A percentile compares a stretch with the other conserved stretches of the same genome.
Conservation (phyloP, 179 eudicot genomes). For the Actinidia arguta region DNA sequence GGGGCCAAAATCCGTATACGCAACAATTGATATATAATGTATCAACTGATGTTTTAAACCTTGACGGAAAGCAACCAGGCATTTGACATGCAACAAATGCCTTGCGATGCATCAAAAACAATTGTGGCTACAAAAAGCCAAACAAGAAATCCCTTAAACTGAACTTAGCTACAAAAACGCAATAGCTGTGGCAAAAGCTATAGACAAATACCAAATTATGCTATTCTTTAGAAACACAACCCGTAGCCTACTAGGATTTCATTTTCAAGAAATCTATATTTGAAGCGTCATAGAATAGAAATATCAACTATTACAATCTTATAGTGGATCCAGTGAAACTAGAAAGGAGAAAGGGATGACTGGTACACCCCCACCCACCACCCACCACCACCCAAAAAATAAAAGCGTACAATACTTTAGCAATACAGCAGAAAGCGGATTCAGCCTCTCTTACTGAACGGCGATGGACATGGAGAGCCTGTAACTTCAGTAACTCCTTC, state of each 20-base stretch:
- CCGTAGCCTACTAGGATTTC: not conserved
- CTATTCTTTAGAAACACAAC: not conserved
- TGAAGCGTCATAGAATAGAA: not conserved
- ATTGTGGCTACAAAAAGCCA: too few relatives aligned
- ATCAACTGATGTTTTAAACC: too few relatives aligned
- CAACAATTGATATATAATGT: too few relatives aligned
- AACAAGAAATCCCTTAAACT: too few relatives aligned
- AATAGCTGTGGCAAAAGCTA: not conserved
- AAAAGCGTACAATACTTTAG: not conserved
- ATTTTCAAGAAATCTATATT: not conserved
- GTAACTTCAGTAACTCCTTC: slow-evolving; percentile 38
- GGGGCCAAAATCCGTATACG: too few relatives aligned
- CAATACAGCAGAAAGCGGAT: not conserved
- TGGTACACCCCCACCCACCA: too few relatives aligned
- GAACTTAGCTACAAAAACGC: too few relatives aligned
- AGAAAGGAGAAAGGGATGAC: not conserved
- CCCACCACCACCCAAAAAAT: not conserved
- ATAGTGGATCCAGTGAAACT: not conserved
- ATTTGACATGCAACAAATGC: too few relatives aligned
- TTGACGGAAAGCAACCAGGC: too few relatives aligned
- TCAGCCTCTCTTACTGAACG: not conserved
- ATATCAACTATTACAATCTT: not conserved
- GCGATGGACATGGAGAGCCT: not conserved
- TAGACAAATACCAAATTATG: not conserved
- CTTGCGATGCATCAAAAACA: too few relatives aligned